phyloP scores from a whole-genome alignment of 2,329 filamentous ascomycete genomes.

The Venturia oleaginea region DNA sequence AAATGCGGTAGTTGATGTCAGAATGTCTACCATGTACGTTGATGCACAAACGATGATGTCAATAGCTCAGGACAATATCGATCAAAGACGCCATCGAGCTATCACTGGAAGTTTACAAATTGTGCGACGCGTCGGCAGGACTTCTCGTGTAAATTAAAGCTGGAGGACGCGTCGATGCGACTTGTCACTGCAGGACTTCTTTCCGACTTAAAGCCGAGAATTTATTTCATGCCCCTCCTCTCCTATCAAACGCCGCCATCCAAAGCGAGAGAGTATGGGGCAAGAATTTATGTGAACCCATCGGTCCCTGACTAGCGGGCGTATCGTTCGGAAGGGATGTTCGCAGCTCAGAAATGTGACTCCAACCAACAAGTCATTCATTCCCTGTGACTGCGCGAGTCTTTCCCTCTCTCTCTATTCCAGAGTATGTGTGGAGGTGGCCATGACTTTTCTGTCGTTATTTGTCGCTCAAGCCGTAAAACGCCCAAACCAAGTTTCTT shows the following conservation, averaged over 20 bases:
- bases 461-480: not conserved
- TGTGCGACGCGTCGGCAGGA: not conserved
- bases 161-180: not conserved
- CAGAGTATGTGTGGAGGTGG: not conserved
- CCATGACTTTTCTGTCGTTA: not conserved
- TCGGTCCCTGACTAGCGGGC: not conserved
- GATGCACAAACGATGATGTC: no score
- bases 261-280: not conserved
- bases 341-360: not conserved
- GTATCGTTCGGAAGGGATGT: not conserved
- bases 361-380: not conserved
- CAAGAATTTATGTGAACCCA: not conserved
- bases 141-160: not conserved
- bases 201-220: not conserved
- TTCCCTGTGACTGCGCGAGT: not conserved
- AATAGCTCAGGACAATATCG: no score
- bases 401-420: not conserved
- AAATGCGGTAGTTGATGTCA: no score
- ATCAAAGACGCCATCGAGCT: not conserved
- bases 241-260: not conserved
- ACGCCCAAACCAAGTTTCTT: not conserved
- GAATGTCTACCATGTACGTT: no score
- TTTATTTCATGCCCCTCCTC: not conserved
- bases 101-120: not conserved
- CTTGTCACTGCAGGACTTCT: not conserved